Base-by-base conservation (phyloP, 1,284 basidiomycete species). In the Papiliotrema flavescens region DNA sequence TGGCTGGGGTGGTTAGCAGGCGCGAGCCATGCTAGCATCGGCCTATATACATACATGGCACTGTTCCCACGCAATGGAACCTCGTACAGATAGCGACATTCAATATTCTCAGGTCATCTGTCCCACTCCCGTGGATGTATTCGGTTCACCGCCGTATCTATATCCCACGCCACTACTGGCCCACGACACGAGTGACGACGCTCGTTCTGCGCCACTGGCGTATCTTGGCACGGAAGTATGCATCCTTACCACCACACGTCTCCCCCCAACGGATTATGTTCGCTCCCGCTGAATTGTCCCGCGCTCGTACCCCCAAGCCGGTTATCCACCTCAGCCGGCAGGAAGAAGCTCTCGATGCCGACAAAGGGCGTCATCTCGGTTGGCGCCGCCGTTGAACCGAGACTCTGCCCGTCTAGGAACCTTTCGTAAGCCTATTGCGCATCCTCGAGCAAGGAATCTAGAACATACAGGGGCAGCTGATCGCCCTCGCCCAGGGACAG, bases 261-360 rank as follows among this genome's bases (percentile, higher is more conserved):
- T 23, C 49, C 53, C 24, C 47, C 56, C 5, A 44, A 34, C n/a
- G 45, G 47, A 51, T 52, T 55, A 14, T 50, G 40, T 36, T 53
- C 47, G 17, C 32, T 32, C 19, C 15, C 34, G 28, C 20, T 14
- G 1, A 44, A 32, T 11, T 49, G 53, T 26, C n/a, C 41, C 39
- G 34, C 47, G n/a, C 51, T 54, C 2, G 57, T 59, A 14, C 57
- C 62, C 3, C 54, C 66, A 3, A 75, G 54, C 5, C 63, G 55
- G 40, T 64, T 60, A 45, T 75, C 73, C 19, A 75, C 61, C 7
- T 70, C 69, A 11, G 67, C 66, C 15, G 75, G 76, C 20, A 77
- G 60, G 68, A 77, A 77, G 64, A 75, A 77, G 15, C 67, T 61
- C 54, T 78, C 76, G 46, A 78, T 64, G 0, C 76, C 76, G 6